These are phyloP conservation scores for Pulicaria dysenterica DNA, from an alignment of 129 eudicot species.

Conservation along the genomic window DNA sequence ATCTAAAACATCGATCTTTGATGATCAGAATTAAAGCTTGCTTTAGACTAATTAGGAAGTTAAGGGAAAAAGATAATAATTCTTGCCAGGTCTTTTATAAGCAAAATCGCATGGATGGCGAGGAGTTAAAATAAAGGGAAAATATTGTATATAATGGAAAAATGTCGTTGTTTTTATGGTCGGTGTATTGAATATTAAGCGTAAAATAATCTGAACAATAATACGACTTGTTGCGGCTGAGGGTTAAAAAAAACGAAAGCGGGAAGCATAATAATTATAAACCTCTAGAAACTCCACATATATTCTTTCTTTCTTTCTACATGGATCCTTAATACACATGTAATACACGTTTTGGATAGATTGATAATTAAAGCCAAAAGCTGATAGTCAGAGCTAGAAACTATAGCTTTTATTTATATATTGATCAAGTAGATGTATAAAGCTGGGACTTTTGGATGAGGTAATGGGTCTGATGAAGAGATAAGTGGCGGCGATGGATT, in stretches of 20 bases:
- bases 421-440: too few relatives aligned
- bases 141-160: background rate
- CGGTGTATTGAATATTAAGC: constrained; percentile 28
- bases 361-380: too few relatives aligned
- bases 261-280: constrained; percentile 30
- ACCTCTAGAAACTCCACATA: constrained; percentile 5
- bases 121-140: constrained; percentile 11
- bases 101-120: constrained; percentile 24
- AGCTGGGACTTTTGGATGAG: too few relatives aligned
- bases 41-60: too few relatives aligned
- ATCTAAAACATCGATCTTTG: background rate
- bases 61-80: too few relatives aligned
- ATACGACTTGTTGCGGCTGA: constrained; percentile 12
- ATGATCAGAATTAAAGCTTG: too few relatives aligned
- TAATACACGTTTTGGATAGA: too few relatives aligned
- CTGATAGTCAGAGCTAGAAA: too few relatives aligned
- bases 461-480: too few relatives aligned
- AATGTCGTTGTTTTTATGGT: constrained; percentile 18
- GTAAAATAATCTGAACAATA: background rate
- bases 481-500: too few relatives aligned
- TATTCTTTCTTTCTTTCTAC: background rate
- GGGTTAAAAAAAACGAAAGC: constrained; percentile 19
- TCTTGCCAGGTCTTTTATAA: background rate
- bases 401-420: too few relatives aligned
- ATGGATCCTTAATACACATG: background rate